Percentiles rank a stretch among this genome's conserved stretches.
These are phyloP conservation scores for Clitocybe nebularis DNA, from an alignment of 1,284 basidiomycete species.

Conservation along the genomic window DNA sequence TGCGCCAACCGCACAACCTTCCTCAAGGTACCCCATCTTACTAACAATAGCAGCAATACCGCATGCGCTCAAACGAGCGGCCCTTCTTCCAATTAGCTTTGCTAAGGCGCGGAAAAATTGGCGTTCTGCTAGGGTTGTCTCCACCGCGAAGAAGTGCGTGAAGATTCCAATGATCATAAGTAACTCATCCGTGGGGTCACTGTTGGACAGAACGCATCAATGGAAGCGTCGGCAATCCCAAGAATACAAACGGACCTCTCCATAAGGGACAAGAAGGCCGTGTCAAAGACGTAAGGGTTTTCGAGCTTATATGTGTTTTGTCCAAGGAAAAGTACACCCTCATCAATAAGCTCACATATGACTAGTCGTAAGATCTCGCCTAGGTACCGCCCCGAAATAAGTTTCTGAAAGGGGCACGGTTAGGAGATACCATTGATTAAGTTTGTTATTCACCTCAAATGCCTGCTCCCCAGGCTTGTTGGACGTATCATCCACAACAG, in stretches of 20 bases:
- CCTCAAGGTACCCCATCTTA: slow-evolving; percentile 88
- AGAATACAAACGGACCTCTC: slow-evolving; percentile 58
- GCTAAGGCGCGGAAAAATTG: slow-evolving; percentile 94
- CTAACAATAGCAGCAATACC: slow-evolving; percentile 93
- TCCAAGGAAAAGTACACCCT: slow-evolving; percentile 94
- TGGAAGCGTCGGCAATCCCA: not conserved
- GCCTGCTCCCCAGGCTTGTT: slow-evolving; percentile 97
- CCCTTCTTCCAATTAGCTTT: slow-evolving; percentile 84
- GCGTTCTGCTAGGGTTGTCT: slow-evolving; percentile 91
- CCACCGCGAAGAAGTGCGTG: slow-evolving; percentile 90
- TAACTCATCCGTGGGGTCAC: slow-evolving; percentile 96
- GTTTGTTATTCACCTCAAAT: slow-evolving; percentile 60
- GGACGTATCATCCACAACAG: slow-evolving; percentile 87
- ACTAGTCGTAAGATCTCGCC: slow-evolving; percentile 95
- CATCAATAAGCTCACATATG: slow-evolving; percentile 93
- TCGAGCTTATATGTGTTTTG: slow-evolving; percentile 99
- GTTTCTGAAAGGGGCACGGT: slow-evolving; percentile 66
- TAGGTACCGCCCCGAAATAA: slow-evolving; percentile 96
- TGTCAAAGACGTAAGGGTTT: slow-evolving; percentile 90
- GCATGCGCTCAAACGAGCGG: slow-evolving; percentile 85
- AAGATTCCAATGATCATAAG: slow-evolving; percentile 97
- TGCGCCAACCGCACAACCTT: slow-evolving; percentile 86
- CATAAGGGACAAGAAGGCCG: slow-evolving; percentile 95
- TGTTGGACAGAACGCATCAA: slow-evolving; percentile 25
- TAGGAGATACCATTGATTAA: slow-evolving; percentile 1